Conservation (phyloP, 2,329 filamentous ascomycete species). For the Colletotrichum musae region DNA sequence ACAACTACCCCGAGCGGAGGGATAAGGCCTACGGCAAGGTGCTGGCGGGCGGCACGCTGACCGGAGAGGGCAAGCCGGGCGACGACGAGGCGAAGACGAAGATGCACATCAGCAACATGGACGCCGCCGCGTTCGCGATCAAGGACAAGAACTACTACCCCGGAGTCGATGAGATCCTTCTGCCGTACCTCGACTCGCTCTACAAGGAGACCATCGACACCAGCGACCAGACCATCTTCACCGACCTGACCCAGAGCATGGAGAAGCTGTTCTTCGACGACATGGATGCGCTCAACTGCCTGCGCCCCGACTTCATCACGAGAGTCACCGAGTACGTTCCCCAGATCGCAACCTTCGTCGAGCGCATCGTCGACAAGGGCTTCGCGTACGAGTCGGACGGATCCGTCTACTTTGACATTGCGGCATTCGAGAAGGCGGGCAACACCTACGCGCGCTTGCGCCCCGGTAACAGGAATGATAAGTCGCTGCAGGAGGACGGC, state of each 20-base stretch:
- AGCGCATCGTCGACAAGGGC: constrained; percentile 85
- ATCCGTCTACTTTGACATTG: constrained; percentile 95
- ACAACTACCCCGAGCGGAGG: constrained; percentile 65
- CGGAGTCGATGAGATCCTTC: constrained; percentile 75
- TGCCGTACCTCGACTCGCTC: constrained; percentile 85
- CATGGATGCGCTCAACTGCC: constrained; percentile 88
- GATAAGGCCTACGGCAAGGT: constrained; percentile 69
- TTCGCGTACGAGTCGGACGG: constrained; percentile 88
- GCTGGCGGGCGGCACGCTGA: constrained; percentile 68
- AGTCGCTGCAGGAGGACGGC: constrained; percentile 87
- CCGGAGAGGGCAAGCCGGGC: constrained; percentile 72
- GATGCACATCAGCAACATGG: constrained; percentile 84
- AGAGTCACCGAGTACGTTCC: constrained; percentile 94
- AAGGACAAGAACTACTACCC: constrained; percentile 65
- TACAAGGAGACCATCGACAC: constrained; percentile 75
- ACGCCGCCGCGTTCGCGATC: constrained; percentile 65
- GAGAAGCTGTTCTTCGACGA: constrained; percentile 91
- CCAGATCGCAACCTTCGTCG: constrained; percentile 88
- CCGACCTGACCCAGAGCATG: constrained; percentile 86
- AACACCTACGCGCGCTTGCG: constrained; percentile 89
- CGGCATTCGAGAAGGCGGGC: constrained; percentile 85
- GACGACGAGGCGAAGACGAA: constrained; percentile 90
- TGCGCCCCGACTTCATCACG: constrained; percentile 85
- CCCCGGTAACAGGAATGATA: constrained; percentile 88
- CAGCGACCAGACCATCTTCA: constrained; percentile 81